phyloP scores from a whole-genome alignment of 805 yeast species.

The Zygosaccharomyces rouxii region DNA sequence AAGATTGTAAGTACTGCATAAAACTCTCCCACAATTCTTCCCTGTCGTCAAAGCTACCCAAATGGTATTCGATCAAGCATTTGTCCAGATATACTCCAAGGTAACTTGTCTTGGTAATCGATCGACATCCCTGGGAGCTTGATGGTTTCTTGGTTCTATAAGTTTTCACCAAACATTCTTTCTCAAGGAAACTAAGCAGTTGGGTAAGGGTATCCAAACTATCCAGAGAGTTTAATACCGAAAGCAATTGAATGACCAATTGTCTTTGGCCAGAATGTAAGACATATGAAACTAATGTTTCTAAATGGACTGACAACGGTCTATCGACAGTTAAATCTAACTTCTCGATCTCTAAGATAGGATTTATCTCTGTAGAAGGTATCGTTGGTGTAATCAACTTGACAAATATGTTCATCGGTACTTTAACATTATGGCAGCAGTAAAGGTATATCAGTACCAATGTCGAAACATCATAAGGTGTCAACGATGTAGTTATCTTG shows the following conservation, averaged over 20 bases:
- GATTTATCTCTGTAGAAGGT: constrained; percentile 17
- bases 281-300: constrained; percentile 9
- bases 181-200: constrained; percentile 9
- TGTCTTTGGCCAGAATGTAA: constrained; percentile 8
- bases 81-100: constrained; percentile 18
- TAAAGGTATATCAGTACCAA: constrained; percentile 22
- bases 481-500: constrained; percentile 12
- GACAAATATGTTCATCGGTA: constrained; percentile 16
- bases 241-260: constrained; percentile 10
- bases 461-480: constrained; percentile 28
- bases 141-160: constrained; percentile 3
- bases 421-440: constrained; percentile 10
- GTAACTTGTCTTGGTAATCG: constrained; percentile 18
- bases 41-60: constrained; percentile 19
- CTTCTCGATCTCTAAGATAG: constrained; percentile 15
- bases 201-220: constrained; percentile 15
- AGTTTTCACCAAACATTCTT: constrained; percentile 15
- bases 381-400: constrained; percentile 22
- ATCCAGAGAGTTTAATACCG: constrained; percentile 11
- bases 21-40: constrained; percentile 13
- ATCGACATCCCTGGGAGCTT: neutral
- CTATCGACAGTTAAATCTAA: constrained; percentile 8
- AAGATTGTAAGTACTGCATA: constrained; percentile 4
- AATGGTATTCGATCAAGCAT: constrained; percentile 14
- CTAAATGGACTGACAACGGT: constrained; percentile 23